Base-by-base conservation (phyloP, 106 monocot genomes). In the Gastrodia elata region DNA sequence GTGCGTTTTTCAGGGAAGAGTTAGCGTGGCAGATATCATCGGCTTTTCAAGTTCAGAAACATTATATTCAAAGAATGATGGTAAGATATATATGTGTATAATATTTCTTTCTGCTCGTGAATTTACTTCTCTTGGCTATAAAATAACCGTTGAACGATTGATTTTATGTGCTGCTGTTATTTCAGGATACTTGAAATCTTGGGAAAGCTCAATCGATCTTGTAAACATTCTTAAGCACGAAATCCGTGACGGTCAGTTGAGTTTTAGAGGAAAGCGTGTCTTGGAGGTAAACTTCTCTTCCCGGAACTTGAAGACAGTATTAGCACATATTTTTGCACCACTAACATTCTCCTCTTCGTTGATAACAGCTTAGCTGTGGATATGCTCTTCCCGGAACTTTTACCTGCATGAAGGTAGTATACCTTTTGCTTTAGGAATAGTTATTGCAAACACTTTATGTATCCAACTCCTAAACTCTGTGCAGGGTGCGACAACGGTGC, bases 241-340 rank as follows among this genome's bases (percentile, higher is more conserved):
- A 71, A 92, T 92, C 71, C 89, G 95, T 73, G 95, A 96, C 76
- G 95, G 92, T 18, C 95, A 90, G 71, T 75, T 96, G 72, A 96
- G 84, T 72, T 96, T 96, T 68, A 84, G 95, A 76, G 89, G 92
- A 72, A 96, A 96, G 77, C 76, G 85, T 43, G 73, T 96, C 34
- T 87, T 96, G 72, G 95, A 92, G 95, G 95, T 89, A 84, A 40
- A 32, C 6, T n/a, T 55, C 16, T 24, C 18, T 57, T 25, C 8
- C 7, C 26, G 27, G 10, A 61, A 61, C 30, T 61, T 28, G 18
- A 52, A 52, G n/a, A n/a, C n/a, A n/a, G n/a, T n/a, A n/a, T n/a
- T n/a, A n/a, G n/a, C n/a, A n/a, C n/a, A n/a, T n/a, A n/a, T n/a
- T n/a, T n/a, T n/a, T n/a, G n/a, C n/a, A 52, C 22, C 52, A n/a